Conservation (phyloP, 768 basidiomycete genomes). For the Boletus subparvulus region DNA sequence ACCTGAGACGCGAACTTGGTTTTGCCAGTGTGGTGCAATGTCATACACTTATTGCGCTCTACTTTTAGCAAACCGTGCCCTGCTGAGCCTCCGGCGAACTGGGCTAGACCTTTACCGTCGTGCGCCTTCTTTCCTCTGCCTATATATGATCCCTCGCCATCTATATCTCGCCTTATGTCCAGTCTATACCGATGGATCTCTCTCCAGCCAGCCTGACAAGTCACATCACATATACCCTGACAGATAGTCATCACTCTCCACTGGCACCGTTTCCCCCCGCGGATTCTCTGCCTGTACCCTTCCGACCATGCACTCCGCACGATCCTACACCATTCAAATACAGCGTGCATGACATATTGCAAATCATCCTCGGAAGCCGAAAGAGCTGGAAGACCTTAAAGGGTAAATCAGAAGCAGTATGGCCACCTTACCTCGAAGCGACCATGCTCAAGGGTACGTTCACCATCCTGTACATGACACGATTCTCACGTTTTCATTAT, state of each 20-base stretch:
- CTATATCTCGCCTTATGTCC: slow-evolving; percentile 1
- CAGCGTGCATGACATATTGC: slow-evolving; percentile 52
- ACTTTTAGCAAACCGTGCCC: slow-evolving; percentile 14
- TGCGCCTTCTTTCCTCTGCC: not conserved
- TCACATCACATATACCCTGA: slow-evolving; percentile 2
- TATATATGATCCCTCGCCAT: slow-evolving; percentile 26
- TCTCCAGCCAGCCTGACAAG: slow-evolving; percentile 1
- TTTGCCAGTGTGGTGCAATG: not conserved
- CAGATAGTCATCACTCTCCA: not conserved
- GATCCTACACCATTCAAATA: slow-evolving; percentile 13
- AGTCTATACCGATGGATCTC: slow-evolving; percentile 18
- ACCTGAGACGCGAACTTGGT: not conserved
- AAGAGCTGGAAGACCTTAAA: slow-evolving; percentile 76
- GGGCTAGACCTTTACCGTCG: slow-evolving; percentile 19
- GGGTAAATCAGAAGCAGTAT: slow-evolving; percentile 67
- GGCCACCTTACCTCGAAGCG: slow-evolving; percentile 79
- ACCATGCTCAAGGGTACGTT: slow-evolving; percentile 68
- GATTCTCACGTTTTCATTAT: slow-evolving; percentile 23
- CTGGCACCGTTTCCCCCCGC: not conserved
- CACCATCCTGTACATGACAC: slow-evolving; percentile 8
- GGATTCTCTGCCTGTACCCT: slow-evolving; percentile 3
- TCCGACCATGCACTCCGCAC: slow-evolving; percentile 10
- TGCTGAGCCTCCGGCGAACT: slow-evolving; percentile 22
- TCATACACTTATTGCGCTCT: slow-evolving; percentile 9
- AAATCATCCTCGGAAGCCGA: slow-evolving; percentile 63